Conservation (phyloP, 2,329 filamentous ascomycete genomes). For the Scedosporium aurantiacum region DNA sequence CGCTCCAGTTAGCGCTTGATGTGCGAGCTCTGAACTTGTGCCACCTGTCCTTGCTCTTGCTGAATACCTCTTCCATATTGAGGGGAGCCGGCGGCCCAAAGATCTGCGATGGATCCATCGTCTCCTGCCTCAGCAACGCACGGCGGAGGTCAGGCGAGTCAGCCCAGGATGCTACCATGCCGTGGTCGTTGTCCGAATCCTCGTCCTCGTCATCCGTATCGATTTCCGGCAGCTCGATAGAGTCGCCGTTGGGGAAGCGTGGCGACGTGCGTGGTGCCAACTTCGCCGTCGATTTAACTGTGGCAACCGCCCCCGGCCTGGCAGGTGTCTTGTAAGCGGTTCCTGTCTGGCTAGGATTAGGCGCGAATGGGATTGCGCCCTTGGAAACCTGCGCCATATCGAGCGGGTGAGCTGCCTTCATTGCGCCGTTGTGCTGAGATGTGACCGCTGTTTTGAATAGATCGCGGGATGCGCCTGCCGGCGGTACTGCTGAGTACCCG, state of each 20-base stretch:
- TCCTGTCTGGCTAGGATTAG: conserved; percentile 45
- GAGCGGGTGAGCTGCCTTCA: conserved; percentile 55
- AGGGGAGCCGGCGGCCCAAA: conserved; percentile 83
- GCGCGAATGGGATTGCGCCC: conserved; percentile 80
- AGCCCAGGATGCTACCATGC: conserved; percentile 61
- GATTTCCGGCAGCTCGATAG: conserved; percentile 88
- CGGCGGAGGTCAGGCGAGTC: conserved; percentile 72
- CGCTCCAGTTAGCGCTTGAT: conserved; percentile 88
- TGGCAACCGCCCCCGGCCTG: conserved; percentile 32
- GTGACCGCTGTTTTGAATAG: conserved; percentile 58
- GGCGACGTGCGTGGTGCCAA: conserved; percentile 61
- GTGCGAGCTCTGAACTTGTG: conserved; percentile 85
- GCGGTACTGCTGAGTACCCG: conserved; percentile 45
- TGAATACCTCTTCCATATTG: conserved; percentile 95
- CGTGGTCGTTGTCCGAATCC: conserved; percentile 51
- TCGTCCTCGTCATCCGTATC: conserved; percentile 89
- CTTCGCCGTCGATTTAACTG: conserved; percentile 47
- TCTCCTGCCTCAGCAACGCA: conserved; percentile 71
- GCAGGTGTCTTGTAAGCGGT: conserved; percentile 60
- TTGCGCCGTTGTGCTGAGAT: conserved; percentile 54
- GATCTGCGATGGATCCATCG: conserved; percentile 70
- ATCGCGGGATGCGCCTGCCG: conserved; percentile 36
- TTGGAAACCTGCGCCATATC: conserved; percentile 84
- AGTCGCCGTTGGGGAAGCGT: conserved; percentile 78
- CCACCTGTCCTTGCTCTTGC: conserved; percentile 72